A percentile compares a stretch with the other conserved stretches of the same genome.
phyloP scores from a whole-genome alignment of 73 alveolate species.

The Tetrahymena malaccensis region DNA sequence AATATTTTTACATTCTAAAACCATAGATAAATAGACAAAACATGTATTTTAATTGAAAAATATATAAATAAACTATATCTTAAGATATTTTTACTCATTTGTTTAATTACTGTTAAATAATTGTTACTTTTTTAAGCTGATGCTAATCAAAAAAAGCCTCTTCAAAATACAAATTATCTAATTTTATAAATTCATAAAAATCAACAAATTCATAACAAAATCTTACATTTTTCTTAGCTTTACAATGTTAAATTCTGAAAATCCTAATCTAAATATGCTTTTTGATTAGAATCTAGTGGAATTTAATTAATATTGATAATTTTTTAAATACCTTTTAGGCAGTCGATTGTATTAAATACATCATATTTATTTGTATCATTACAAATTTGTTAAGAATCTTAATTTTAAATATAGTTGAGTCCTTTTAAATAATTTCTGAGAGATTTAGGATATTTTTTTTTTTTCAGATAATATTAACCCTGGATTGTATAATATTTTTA shows the following conservation, averaged over 20 bases:
- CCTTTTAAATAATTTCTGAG: neutral
- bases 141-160: neutral
- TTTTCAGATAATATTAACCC: neutral
- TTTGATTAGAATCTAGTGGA: neutral
- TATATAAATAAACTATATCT: no score
- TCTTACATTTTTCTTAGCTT: neutral
- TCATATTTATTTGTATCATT: no score
- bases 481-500: neutral
- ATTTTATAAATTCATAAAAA: no score
- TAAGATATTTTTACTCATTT: no score
- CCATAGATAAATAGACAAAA: no score
- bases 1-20: no score
- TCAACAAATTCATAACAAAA: no score
- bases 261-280: neutral
- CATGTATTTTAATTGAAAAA: no score
- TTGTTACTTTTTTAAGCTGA: neutral
- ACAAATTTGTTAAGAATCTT: no score
- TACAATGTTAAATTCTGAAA: neutral
- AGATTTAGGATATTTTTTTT: neutral
- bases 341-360: neutral
- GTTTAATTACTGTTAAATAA: no score
- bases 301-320: no score
- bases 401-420: no score
- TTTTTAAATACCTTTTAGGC: neutral
- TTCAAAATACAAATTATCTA: neutral